Percentiles rank a stretch among this genome's conserved stretches.
Conservation (phyloP, 768 basidiomycete genomes). For the Agrocybe pediades region DNA sequence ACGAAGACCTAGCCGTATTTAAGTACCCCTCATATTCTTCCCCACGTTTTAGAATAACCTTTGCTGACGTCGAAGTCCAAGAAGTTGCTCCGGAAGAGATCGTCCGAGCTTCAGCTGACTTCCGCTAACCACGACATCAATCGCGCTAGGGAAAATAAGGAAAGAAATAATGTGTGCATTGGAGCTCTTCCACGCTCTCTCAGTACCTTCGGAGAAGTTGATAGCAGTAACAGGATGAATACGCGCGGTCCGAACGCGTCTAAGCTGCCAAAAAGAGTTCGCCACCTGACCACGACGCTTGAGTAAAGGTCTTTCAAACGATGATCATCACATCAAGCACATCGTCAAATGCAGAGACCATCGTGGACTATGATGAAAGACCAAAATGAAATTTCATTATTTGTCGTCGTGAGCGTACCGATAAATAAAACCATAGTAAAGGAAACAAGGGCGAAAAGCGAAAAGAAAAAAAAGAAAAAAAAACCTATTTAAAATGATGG, state of each 20-base stretch:
- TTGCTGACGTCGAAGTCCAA: slow-evolving; percentile 13
- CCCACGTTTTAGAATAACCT: slow-evolving; percentile 12
- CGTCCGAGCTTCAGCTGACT: background rate
- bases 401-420: slow-evolving; percentile 21
- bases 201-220: too few relatives aligned
- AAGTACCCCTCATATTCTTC: background rate
- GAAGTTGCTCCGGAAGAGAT: background rate
- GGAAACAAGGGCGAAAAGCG: slow-evolving; percentile 9
- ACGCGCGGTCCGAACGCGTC: too few relatives aligned
- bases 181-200: too few relatives aligned
- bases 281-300: too few relatives aligned
- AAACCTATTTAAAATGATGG: slow-evolving; percentile 12
- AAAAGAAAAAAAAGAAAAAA: slow-evolving; percentile 7
- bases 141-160: background rate
- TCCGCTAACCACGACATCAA: background rate
- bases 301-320: too few relatives aligned
- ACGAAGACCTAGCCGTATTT: background rate
- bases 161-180: background rate
- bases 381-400: background rate
- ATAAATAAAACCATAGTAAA: slow-evolving; percentile 26
- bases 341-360: too few relatives aligned
- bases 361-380: too few relatives aligned
- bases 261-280: too few relatives aligned
- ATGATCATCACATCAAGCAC: too few relatives aligned
- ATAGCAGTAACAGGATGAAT: too few relatives aligned